Percentiles rank a stretch among this genome's conserved stretches.
These are phyloP conservation scores for Heritiera fomes DNA, from an alignment of 345 rosid species.

Conservation along the genomic window DNA sequence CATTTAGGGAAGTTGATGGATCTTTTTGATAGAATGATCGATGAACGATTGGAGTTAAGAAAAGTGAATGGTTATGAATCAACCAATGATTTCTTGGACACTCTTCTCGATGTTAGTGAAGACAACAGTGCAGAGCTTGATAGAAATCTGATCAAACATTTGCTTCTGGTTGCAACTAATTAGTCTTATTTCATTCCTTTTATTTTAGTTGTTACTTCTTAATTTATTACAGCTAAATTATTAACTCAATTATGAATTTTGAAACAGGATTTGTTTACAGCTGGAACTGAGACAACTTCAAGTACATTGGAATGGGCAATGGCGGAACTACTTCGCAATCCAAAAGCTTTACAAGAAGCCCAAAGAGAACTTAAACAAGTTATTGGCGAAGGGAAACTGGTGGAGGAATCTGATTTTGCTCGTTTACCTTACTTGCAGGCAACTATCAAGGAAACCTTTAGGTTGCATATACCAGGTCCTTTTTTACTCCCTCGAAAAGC, in stretches of 20 bases:
- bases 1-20: not conserved
- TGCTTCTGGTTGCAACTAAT: not conserved
- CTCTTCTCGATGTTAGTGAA: not conserved
- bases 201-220: not conserved
- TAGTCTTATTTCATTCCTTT: not conserved
- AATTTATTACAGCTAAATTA: not conserved
- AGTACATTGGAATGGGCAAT: constrained; percentile 11
- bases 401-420: constrained; percentile 9
- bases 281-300: not conserved
- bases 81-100: not conserved
- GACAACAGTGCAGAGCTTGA: not conserved
- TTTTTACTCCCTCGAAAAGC: not conserved
- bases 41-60: not conserved
- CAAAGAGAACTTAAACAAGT: not conserved
- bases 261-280: constrained; percentile 10
- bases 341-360: not conserved
- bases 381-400: not conserved
- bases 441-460: not conserved
- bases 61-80: not conserved
- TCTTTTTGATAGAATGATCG: not conserved
- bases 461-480: constrained; percentile 1
- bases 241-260: not conserved
- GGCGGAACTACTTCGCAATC: constrained; percentile 1
- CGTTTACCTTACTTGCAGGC: not conserved
- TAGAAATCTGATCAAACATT: not conserved